A percentile compares a stretch with the other conserved stretches of the same genome.
Conservation (phyloP, 257 asterid species). For the Solanum ahanhuiri region DNA sequence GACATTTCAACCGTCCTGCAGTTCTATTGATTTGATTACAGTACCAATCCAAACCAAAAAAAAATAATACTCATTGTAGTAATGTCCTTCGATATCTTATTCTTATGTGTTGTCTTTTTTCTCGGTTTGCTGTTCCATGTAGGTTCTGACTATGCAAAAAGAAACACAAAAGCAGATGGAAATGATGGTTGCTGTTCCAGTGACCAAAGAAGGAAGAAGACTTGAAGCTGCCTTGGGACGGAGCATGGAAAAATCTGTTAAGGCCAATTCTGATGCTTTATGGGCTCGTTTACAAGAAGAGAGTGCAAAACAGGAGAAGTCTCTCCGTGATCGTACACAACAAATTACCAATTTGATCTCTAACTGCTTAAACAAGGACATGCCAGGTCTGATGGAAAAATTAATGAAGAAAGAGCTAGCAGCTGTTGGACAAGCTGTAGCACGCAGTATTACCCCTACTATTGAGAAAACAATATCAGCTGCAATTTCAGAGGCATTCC, state of each 20-base stretch:
- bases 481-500: constrained; percentile 68
- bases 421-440: constrained; percentile 66
- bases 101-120: neutral
- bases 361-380: constrained; percentile 72
- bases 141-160: constrained; percentile 54
- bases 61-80: neutral
- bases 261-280: constrained; percentile 73
- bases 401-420: constrained; percentile 67
- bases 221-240: constrained; percentile 74
- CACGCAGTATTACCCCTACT: constrained; percentile 53
- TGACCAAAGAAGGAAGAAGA: constrained; percentile 76
- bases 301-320: constrained; percentile 73
- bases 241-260: constrained; percentile 66
- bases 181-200: constrained; percentile 45
- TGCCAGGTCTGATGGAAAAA: constrained; percentile 69
- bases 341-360: constrained; percentile 48
- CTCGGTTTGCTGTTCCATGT: constrained; percentile 3
- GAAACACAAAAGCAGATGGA: constrained; percentile 70
- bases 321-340: constrained; percentile 54
- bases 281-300: constrained; percentile 94
- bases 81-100: neutral
- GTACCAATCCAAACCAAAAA: neutral
- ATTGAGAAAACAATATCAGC: constrained; percentile 69
- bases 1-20: neutral
- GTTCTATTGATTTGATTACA: neutral